phyloP scores from a whole-genome alignment of 306 rosid species.

The Acacia melanoxylon region DNA sequence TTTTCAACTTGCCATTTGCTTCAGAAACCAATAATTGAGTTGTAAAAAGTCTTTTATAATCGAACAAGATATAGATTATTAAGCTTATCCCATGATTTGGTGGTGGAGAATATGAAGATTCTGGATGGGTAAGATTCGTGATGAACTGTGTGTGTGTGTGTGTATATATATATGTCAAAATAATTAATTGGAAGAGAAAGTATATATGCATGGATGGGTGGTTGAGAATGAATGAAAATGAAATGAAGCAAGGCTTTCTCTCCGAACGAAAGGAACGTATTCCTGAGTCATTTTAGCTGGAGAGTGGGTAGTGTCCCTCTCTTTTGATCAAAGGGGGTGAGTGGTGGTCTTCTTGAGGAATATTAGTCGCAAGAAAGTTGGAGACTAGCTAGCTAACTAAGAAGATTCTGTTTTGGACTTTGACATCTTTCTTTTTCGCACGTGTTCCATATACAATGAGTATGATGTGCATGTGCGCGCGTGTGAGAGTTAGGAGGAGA shows the following conservation, averaged over 20 bases:
- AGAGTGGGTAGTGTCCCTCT: background rate
- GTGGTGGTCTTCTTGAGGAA: background rate
- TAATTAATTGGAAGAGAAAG: background rate
- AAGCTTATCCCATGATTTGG: background rate
- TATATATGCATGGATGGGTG: background rate
- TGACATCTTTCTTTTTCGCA: conserved; percentile 37
- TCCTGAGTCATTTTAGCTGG: background rate
- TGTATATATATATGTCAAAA: background rate
- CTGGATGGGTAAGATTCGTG: background rate
- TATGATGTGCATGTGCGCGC: background rate
- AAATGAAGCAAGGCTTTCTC: background rate
- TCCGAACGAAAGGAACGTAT: background rate
- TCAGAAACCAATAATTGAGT: conserved; percentile 26
- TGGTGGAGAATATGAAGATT: background rate
- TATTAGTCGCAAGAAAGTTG: conserved; percentile 43
- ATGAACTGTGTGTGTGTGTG: background rate
- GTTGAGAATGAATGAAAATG: conserved; percentile 1
- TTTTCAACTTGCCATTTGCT: background rate
- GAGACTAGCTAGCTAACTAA: conserved; percentile 29
- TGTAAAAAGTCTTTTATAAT: background rate
- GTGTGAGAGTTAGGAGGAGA: no score
- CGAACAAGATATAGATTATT: background rate
- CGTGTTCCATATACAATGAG: conserved; percentile 30
- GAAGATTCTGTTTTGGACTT: conserved; percentile 44
- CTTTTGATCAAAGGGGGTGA: background rate